phyloP scores from a whole-genome alignment of 768 basidiomycete species.

The Suillus discolor region DNA sequence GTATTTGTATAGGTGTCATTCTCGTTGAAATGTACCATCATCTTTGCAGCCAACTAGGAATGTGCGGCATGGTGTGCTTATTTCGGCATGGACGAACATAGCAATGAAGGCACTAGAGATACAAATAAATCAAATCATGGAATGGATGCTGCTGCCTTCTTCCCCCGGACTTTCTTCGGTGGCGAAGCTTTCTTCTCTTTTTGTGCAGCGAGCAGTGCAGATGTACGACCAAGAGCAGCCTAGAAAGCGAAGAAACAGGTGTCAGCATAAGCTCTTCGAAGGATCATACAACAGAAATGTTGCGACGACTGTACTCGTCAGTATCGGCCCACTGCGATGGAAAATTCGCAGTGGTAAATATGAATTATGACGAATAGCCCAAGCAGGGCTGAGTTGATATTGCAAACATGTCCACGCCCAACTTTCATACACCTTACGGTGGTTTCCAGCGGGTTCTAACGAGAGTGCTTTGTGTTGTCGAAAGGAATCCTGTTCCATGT shows the following conservation, averaged over 20 bases:
- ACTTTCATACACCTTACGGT: conserved; percentile 69
- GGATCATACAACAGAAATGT: neutral
- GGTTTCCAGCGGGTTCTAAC: conserved; percentile 90
- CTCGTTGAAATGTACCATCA: neutral
- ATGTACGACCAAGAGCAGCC: conserved; percentile 78
- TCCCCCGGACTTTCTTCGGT: conserved; percentile 73
- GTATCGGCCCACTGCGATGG: conserved; percentile 32
- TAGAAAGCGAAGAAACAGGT: conserved; percentile 30
- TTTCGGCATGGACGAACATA: conserved; percentile 27
- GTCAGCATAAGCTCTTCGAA: conserved; percentile 53
- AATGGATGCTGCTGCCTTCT: conserved; percentile 44
- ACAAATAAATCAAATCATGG: conserved; percentile 26
- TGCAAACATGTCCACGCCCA: conserved; percentile 96
- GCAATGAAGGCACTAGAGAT: conserved; percentile 23
- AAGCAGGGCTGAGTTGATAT: conserved; percentile 45
- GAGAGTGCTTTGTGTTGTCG: conserved; percentile 59
- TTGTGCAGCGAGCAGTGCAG: conserved; percentile 69
- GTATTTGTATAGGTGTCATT: conserved; percentile 5
- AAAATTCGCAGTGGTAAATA: conserved; percentile 21
- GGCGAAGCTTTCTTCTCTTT: conserved; percentile 68
- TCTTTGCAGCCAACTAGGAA: conserved; percentile 2
- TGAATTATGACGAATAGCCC: conserved; percentile 23
- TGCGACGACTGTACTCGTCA: conserved; percentile 25
- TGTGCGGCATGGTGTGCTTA: conserved; percentile 16
- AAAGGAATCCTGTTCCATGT: neutral